phyloP scores from a whole-genome alignment of 2,329 filamentous ascomycete genomes.

The Aspergillus tamarii region DNA sequence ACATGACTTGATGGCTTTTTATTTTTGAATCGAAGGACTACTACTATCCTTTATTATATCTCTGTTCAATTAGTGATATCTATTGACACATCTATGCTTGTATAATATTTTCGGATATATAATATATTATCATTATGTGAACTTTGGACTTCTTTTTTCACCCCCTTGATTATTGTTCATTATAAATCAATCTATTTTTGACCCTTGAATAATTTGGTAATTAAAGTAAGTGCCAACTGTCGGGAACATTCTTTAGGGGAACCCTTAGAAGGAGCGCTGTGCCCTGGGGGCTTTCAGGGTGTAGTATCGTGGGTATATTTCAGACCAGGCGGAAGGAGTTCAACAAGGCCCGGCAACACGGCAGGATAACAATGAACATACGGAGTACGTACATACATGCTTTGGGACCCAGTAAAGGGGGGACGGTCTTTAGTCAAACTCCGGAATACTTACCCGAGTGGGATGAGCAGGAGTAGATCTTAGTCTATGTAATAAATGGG shows the following conservation, averaged over 20 bases:
- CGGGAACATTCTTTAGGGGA: too few relatives aligned
- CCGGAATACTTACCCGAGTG: background rate
- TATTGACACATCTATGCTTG: background rate
- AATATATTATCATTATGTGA: background rate
- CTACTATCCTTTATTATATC: background rate
- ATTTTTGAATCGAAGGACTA: background rate
- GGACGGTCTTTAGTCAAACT: background rate
- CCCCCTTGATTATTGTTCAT: too few relatives aligned
- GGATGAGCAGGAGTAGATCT: background rate
- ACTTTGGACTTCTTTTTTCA: background rate
- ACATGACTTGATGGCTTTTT: slow-evolving; percentile 2
- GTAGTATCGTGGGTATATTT: background rate
- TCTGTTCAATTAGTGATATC: background rate
- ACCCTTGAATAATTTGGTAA: background rate
- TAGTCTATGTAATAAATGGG: background rate
- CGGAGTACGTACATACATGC: background rate
- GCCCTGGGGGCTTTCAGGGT: too few relatives aligned
- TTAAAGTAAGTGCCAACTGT: background rate
- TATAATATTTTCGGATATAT: slow-evolving; percentile 5
- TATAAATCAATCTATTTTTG: background rate
- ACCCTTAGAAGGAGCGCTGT: background rate
- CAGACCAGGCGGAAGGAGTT: background rate
- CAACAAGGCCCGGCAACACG: background rate
- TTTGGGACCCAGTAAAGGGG: background rate
- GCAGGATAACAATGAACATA: background rate